phyloP scores from a whole-genome alignment of 2,329 filamentous ascomycete species.

The Sphaerulina populicola region DNA sequence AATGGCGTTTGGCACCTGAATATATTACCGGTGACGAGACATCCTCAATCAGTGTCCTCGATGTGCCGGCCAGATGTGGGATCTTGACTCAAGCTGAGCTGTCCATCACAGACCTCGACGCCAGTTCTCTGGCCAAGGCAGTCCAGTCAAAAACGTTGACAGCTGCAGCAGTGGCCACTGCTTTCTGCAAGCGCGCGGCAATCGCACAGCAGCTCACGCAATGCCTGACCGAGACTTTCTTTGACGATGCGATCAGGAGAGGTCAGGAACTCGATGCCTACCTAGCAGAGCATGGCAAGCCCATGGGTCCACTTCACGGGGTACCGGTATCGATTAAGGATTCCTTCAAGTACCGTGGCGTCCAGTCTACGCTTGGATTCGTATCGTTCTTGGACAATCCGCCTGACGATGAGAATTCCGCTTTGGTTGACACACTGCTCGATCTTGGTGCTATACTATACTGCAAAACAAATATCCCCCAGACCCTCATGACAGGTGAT shows the following conservation, averaged over 20 bases:
- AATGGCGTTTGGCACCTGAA: slow-evolving; percentile 15
- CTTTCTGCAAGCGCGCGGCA: slow-evolving; percentile 43
- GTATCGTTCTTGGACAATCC: slow-evolving; percentile 36
- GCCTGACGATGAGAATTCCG: slow-evolving; percentile 28
- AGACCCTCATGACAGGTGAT: slow-evolving; percentile 35
- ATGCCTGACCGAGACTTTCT: slow-evolving; percentile 35
- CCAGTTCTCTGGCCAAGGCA: slow-evolving; percentile 33
- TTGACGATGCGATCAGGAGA: slow-evolving; percentile 34
- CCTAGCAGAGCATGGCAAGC: slow-evolving; percentile 16
- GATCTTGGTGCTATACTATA: slow-evolving; percentile 44
- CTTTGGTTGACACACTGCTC: slow-evolving; percentile 34
- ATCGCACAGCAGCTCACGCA: slow-evolving; percentile 32
- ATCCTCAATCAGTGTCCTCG: slow-evolving; percentile 34
- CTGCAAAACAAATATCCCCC: slow-evolving; percentile 48
- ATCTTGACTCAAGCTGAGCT: slow-evolving; percentile 45
- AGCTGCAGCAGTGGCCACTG: slow-evolving; percentile 23
- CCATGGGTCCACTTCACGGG: slow-evolving; percentile 37
- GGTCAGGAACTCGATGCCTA: slow-evolving; percentile 24
- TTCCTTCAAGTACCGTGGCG: slow-evolving; percentile 52
- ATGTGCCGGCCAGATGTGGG: slow-evolving; percentile 46
- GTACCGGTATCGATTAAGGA: slow-evolving; percentile 53
- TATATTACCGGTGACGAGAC: slow-evolving; percentile 10
- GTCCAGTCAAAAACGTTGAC: slow-evolving; percentile 28
- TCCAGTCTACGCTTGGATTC: slow-evolving; percentile 53
- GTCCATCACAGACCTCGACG: slow-evolving; percentile 50